A percentile compares a stretch with the other conserved stretches of the same genome.
These are phyloP conservation scores for Ustanciosporium gigantosporum DNA, from an alignment of 1,284 basidiomycete genomes.

Conservation along the genomic window DNA sequence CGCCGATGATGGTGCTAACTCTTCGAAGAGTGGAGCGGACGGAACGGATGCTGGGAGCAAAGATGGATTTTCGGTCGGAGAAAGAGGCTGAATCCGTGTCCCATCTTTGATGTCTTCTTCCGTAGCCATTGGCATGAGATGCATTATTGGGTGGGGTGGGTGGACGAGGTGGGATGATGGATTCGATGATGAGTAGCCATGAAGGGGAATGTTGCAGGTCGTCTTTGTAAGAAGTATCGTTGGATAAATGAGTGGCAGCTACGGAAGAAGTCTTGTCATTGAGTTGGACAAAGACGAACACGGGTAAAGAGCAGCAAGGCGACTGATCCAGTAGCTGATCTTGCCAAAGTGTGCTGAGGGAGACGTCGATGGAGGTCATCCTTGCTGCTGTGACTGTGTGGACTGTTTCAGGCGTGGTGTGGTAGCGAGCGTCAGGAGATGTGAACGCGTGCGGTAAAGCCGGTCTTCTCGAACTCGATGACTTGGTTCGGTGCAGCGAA, in stretches of 20 bases:
- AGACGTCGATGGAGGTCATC: not conserved
- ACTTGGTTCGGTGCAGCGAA: constrained; percentile 6
- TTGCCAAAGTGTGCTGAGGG: constrained; percentile 26
- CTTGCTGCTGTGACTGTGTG: constrained; percentile 7
- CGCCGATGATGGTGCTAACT: constrained; percentile 24
- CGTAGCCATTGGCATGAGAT: too few relatives aligned
- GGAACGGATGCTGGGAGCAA: constrained; percentile 30
- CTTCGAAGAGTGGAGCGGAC: constrained; percentile 16
- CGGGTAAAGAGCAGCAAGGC: constrained; percentile 13
- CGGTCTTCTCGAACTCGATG: not conserved
- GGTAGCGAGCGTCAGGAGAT: not conserved
- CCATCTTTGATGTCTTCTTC: not conserved
- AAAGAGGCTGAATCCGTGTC: not conserved
- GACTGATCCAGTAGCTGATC: constrained; percentile 25
- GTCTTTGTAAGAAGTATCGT: too few relatives aligned
- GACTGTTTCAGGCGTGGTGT: not conserved
- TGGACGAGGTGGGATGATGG: constrained; percentile 27
- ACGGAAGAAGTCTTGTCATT: not conserved
- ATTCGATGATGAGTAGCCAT: constrained; percentile 34
- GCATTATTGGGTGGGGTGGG: constrained; percentile 9
- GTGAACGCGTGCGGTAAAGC: not conserved
- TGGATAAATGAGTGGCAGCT: not conserved
- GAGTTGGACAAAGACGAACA: constrained; percentile 21
- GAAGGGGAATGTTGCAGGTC: not conserved
- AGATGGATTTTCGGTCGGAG: constrained; percentile 16